These are phyloP conservation scores for Penicillium argentinense DNA, from an alignment of 495 filamentous ascomycete species.

Conservation along the genomic window DNA sequence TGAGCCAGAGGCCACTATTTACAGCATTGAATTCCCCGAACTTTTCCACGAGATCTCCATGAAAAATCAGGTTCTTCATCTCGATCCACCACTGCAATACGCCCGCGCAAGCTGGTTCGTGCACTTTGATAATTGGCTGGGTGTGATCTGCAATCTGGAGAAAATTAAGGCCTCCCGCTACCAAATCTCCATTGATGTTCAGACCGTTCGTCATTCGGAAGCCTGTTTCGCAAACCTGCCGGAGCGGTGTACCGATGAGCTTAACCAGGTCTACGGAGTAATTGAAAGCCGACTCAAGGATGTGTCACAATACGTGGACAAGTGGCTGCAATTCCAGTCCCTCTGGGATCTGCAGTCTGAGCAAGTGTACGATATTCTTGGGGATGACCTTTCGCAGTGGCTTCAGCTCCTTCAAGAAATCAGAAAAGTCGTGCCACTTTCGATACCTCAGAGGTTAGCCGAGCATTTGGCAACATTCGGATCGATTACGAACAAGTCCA, in stretches of 20 bases:
- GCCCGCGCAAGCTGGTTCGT: conserved; percentile 91
- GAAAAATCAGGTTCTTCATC: conserved; percentile 92
- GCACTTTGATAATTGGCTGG: conserved; percentile 91
- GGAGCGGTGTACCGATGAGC: conserved; percentile 69
- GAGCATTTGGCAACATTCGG: conserved; percentile 86
- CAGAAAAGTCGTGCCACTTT: conserved; percentile 90
- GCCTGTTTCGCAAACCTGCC: conserved; percentile 86
- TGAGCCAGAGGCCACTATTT: conserved; percentile 49
- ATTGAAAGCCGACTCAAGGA: conserved; percentile 76
- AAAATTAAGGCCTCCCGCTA: conserved; percentile 94
- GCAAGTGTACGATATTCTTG: conserved; percentile 85
- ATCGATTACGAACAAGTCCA: conserved; percentile 99
- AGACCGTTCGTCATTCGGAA: conserved; percentile 58
- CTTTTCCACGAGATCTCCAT: conserved; percentile 91
- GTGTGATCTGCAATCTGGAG: conserved; percentile 84
- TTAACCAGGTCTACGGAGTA: conserved; percentile 74
- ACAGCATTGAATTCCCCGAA: conserved; percentile 51
- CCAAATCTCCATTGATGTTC: conserved; percentile 74
- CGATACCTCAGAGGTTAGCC: conserved; percentile 89
- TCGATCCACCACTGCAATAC: conserved; percentile 89
- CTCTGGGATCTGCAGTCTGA: conserved; percentile 97
- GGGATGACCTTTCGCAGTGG: conserved; percentile 91
- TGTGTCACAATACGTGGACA: conserved; percentile 82
- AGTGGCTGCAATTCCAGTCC: conserved; percentile 98
- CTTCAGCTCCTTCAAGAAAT: conserved; percentile 93